These are phyloP conservation scores for Cryoendolithus antarcticus DNA, from an alignment of 2,329 filamentous ascomycete species.

Conservation along the genomic window DNA sequence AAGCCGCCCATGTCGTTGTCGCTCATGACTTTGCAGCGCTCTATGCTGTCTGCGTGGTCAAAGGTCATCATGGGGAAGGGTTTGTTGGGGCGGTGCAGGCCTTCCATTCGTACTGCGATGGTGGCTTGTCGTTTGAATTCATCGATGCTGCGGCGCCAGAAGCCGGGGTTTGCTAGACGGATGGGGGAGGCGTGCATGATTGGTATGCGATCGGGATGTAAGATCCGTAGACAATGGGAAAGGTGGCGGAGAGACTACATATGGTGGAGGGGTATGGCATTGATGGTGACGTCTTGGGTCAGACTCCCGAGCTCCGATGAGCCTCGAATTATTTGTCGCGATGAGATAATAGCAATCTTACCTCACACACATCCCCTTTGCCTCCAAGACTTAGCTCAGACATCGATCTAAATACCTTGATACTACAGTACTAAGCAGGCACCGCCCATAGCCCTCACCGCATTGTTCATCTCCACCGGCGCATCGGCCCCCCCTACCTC, in stretches of 20 bases:
- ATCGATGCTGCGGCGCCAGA: slow-evolving; percentile 46
- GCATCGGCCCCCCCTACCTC: no score
- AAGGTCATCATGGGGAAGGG: slow-evolving; percentile 57
- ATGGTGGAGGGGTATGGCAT: neutral
- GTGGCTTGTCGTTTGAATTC: slow-evolving; percentile 45
- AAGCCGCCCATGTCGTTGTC: slow-evolving; percentile 76
- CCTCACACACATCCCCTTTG: no score
- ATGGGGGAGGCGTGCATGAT: slow-evolving; percentile 11
- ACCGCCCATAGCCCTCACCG: no score
- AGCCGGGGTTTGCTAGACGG: slow-evolving; percentile 29
- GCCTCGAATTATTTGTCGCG: no score
- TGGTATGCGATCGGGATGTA: neutral
- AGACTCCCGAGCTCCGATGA: neutral
- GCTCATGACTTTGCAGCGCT: slow-evolving; percentile 61
- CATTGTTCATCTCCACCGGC: no score
- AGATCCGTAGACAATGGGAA: neutral
- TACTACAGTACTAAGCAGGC: no score
- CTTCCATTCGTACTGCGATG: slow-evolving; percentile 56
- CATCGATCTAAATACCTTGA: no score
- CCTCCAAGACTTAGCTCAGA: no score
- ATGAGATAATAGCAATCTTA: no score
- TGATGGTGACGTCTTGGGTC: neutral
- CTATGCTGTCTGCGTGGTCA: slow-evolving; percentile 32
- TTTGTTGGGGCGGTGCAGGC: slow-evolving; percentile 50
- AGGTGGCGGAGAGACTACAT: neutral